Evolutionary conservation across 331 rosid genomes (phyloP), one percentile per base, ranked within the genome.

Genomic region (Ulmus americana): DNA sequence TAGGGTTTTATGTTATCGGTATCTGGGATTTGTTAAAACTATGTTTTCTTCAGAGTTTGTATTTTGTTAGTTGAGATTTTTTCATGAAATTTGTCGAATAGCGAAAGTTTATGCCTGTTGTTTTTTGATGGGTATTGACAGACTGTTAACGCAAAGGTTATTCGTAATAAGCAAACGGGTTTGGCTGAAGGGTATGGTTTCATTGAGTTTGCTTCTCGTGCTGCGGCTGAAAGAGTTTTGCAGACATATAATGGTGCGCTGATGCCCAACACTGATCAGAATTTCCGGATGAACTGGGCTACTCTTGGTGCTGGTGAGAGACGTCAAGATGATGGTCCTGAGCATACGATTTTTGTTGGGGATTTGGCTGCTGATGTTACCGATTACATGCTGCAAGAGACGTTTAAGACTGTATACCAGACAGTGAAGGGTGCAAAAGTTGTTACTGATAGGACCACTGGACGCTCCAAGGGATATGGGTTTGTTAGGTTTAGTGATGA

Each of bases 381-480:
- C 12, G 90, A 85, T 79, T 85, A 77, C 15, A 63, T 71, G 22
- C 76, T 82, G 15, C 87, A 79, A 63, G 90, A 85, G 64, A 80
- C 85, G 1, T 85, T 85, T 61, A 76, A 77, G 66, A 55, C 60
- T 4, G 69, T 55, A 5, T 85, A 79, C 59, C 55, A 60, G 41
- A 82, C 90, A 2, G 77, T 85, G 11, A 85, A 85, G 71, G 87
- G 90, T 40, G 87, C 87, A 1, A 85, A 82, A 67, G 90, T 85
- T 60, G 87, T 85, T 13, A 79, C 84, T 39, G 90, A 85, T 64
- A 77, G 85, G 67, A 60, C 77, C 57, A 85, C 90, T n/a, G 90
- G 85, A 42, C 87, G 87, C 44, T 79, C 90, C 2, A 85, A 85
- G 55, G 90, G 90, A 54, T 85, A 82, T 63, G 90, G 90, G 8